Conservation (phyloP, 306 rosid species). For the Castanopsis chinensis region DNA sequence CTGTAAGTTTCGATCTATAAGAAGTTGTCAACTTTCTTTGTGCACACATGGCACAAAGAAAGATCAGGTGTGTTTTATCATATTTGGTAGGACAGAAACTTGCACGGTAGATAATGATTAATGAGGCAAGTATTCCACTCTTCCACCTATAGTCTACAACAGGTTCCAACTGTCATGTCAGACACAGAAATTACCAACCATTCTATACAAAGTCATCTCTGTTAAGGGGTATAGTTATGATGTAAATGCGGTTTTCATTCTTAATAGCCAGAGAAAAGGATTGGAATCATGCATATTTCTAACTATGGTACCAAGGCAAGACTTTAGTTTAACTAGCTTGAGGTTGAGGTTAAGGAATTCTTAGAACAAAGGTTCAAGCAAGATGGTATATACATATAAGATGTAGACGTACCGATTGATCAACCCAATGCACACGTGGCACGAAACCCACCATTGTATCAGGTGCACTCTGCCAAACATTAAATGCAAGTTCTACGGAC, state of each 20-base stretch:
- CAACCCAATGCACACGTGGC: slow-evolving; percentile 86
- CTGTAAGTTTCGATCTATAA: not conserved
- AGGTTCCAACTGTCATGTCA: not conserved
- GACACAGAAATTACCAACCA: not conserved
- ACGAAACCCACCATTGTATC: slow-evolving; percentile 98
- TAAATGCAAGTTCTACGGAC: slow-evolving; percentile 81
- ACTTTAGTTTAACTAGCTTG: not conserved
- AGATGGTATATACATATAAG: not conserved
- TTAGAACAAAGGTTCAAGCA: not conserved
- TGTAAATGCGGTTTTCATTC: not conserved
- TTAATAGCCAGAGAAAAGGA: not conserved
- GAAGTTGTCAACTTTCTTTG: not conserved
- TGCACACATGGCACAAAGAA: no score
- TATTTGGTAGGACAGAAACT: not conserved
- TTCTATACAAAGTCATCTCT: not conserved
- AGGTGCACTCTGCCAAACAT: slow-evolving; percentile 92
- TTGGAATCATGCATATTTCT: no score
- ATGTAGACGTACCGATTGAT: slow-evolving; percentile 51
- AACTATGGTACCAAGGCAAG: not conserved
- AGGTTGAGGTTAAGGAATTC: not conserved
- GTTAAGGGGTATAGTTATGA: not conserved
- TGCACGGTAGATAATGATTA: no score
- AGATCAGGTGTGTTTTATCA: not conserved
- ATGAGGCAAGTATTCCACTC: not conserved
- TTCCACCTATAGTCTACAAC: not conserved